Evolutionary conservation across 306 rosid species (phyloP), one percentile per base, ranked within the genome.

Genomic region (Hylodesmum podocarpum): DNA sequence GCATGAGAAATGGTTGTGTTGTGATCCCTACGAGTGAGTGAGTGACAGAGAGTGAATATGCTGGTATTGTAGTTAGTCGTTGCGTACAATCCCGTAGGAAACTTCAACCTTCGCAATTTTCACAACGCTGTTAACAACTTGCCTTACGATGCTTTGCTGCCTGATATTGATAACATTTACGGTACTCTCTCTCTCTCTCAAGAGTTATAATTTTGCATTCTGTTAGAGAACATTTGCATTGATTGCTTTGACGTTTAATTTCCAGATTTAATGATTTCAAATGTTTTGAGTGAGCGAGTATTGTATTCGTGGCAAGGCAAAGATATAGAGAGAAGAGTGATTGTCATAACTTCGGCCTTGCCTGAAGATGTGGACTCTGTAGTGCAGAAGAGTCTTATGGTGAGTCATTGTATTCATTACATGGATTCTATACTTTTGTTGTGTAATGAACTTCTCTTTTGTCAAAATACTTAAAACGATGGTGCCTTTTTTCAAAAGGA

Each of bases 301-400:
- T 50, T 91, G 83, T 91, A 83, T 77, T 87, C 94, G 34, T 89
- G 95, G 95, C 88, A 85, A 83, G 87, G 89, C 61, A 87, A 84
- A 86, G 93, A 91, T 68, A 88, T 88, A 58, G 88, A 78, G 89
- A 88, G 83, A 72, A 91, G 84, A 84, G 97, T 88, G 36, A 70
- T 88, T 53, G 77, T 89, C 61, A 40, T 91, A 46, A 89, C 89
- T 75, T 85, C 95, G 19, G 61, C 70, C 63, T 80, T 86, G 73
- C 93, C 89, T 54, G 84, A 83, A 73, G 86, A 83, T 55, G 87
- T 89, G 28, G 82, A 89, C 72, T 79, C 83, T 22, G 28, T 27
- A 36, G 72, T 82, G 93, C 86, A 80, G 81, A 89, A 76, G 39
- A 75, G 86, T 75, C 88, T 91, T 58, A 54, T 51, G 86, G 97